Evolutionary conservation across 768 basidiomycete genomes (phyloP).

Genomic region (Macrolepiota fuliginosa): DNA sequence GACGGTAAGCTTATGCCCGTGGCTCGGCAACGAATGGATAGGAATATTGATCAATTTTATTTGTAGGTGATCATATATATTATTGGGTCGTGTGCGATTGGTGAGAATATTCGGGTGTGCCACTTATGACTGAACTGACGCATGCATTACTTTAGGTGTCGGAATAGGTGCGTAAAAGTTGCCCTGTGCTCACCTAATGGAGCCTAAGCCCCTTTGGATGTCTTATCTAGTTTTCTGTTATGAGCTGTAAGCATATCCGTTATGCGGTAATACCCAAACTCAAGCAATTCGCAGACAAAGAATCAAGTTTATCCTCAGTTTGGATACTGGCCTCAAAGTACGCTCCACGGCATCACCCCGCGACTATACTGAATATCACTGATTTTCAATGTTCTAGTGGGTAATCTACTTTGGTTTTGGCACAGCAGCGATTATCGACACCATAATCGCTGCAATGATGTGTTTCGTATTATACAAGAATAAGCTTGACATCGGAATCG

Average conservation of each 20-base stretch:
- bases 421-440: conserved; percentile 26
- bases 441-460: conserved; percentile 28
- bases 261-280: background rate
- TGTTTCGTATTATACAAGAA: conserved; percentile 29
- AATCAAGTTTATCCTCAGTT: background rate
- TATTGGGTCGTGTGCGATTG: background rate
- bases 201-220: no score
- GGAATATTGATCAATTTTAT: background rate
- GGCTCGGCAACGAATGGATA: no score
- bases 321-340: background rate
- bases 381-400: conserved; percentile 19
- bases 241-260: background rate
- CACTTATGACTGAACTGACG: no score
- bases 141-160: no score
- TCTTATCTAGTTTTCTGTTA: background rate
- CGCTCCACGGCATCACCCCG: background rate
- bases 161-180: no score
- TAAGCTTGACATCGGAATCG: conserved; percentile 18
- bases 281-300: background rate
- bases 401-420: conserved; percentile 30
- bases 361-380: background rate
- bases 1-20: background rate
- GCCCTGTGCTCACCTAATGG: no score
- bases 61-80: background rate
- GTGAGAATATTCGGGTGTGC: background rate